phyloP scores from a whole-genome alignment of 2,329 filamentous ascomycete species.

The Emmonsiellopsis sp. region DNA sequence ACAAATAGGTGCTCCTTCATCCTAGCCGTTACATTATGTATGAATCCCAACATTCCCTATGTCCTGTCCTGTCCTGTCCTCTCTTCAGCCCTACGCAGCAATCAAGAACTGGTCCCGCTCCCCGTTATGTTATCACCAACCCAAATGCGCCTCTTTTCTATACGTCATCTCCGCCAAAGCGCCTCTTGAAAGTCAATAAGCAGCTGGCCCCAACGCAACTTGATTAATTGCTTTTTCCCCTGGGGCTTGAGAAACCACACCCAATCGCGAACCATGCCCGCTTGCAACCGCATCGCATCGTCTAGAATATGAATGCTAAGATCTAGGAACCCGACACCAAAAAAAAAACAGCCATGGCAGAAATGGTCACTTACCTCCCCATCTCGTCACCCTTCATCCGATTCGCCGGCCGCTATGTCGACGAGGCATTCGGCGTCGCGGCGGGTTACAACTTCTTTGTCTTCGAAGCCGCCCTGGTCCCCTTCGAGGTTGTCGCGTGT shows the following conservation, averaged over 20 bases:
- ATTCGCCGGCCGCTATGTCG: conserved; percentile 39
- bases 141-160: background rate
- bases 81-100: background rate
- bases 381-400: conserved; percentile 39
- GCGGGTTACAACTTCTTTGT: conserved; percentile 44
- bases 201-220: background rate
- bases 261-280: background rate
- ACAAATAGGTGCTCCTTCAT: conserved; percentile 35
- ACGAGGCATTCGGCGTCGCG: conserved; percentile 39
- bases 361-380: conserved; percentile 43
- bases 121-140: too few species aligned
- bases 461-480: conserved; percentile 41
- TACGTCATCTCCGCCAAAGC: background rate
- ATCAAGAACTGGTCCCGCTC: background rate
- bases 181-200: background rate
- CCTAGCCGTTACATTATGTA: conserved; percentile 37
- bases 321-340: conserved; percentile 8
- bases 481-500: conserved; percentile 44
- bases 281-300: conserved; percentile 8
- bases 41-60: conserved; percentile 13
- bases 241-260: too few species aligned
- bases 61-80: background rate
- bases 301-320: conserved; percentile 11
- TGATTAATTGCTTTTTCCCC: background rate
- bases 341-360: conserved; percentile 30